Base-by-base conservation (phyloP, 495 filamentous ascomycete species). In the Aspergillus indologenus region DNA sequence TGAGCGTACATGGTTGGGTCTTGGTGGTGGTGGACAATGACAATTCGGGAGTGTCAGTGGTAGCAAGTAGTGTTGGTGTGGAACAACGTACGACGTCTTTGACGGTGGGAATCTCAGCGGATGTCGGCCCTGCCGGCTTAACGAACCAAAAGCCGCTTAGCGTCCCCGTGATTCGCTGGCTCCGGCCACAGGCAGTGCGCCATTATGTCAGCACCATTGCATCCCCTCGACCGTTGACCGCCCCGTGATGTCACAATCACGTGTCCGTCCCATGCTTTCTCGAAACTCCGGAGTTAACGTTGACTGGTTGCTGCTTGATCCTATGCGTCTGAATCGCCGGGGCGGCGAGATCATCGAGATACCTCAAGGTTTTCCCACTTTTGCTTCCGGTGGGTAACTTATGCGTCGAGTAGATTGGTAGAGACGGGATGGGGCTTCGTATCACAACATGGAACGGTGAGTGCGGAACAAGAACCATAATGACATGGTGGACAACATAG, bases 371-470 rank as follows among this genome's bases (percentile, higher is more conserved):
- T 57, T 57, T n/a, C 43, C 9, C 26, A 8, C 22, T n/a, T n/a
- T n/a, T n/a, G n/a, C 26, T 31, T 15, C 5, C 5, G 3, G 17
- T n/a, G 49, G 67, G 63, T 53, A n/a, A n/a, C n/a, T n/a, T n/a
- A 72, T 72, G 70, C 54, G 44, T 20, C 17, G 48, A 29, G 21
- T 18, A 54, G 11, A 22, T 20, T 43, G 26, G 9, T 26, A 60
- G 49, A 47, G 46, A 53, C 63, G 65, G 65, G 31, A 92, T 92
- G 89, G 85, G 82, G 57, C 78, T 93, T 61, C 84, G 90, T 57
- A 89, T 93, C 61, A 93, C 89, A n/a, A 91, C 89, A 45, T 92
- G 91, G 91, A 96, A 96, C 75, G 88, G 88, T 90, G 71, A 64
- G 82, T 64, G 54, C 40, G n/a, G 21, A 22, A 20, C 22, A n/a